Conservation (phyloP, 345 rosid genomes). For the Citrus mangshanensis region DNA sequence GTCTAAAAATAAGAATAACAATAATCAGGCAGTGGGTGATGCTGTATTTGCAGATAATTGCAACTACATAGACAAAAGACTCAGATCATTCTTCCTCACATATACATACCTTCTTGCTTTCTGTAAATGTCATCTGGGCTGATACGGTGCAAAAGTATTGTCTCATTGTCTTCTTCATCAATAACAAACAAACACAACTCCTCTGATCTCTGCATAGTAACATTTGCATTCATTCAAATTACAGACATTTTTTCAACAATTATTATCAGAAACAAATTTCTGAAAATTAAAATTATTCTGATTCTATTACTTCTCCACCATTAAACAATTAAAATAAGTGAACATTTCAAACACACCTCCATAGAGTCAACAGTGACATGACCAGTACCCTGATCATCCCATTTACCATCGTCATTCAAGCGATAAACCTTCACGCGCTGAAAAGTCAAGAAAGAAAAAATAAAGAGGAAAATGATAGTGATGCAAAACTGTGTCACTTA, state of each 20-base stretch:
- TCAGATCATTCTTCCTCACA: constrained; percentile 1
- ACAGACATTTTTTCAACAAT: constrained; percentile 1
- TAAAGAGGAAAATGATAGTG: background rate
- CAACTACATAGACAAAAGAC: background rate
- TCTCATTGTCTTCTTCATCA: constrained; percentile 84
- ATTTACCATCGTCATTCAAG: constrained; percentile 69
- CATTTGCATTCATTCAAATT: constrained; percentile 27
- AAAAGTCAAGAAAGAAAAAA: constrained; percentile 6
- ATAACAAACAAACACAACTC: constrained; percentile 72
- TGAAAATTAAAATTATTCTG: constrained; percentile 4
- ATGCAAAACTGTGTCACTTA: background rate
- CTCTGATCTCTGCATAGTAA: constrained; percentile 60
- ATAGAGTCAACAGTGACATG: constrained; percentile 70
- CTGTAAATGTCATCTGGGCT: constrained; percentile 74
- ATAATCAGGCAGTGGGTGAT: background rate
- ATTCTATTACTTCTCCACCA: background rate
- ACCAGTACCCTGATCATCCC: constrained; percentile 99
- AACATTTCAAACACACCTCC: constrained; percentile 57
- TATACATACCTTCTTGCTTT: constrained; percentile 82
- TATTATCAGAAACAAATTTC: background rate
- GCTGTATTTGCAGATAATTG: background rate
- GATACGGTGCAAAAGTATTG: constrained; percentile 77
- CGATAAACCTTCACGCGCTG: constrained; percentile 93
- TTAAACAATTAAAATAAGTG: background rate
- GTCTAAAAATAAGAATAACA: constrained; percentile 39